A percentile compares a stretch with the other conserved stretches of the same genome.
phyloP scores from a whole-genome alignment of 1,284 basidiomycete genomes.

The Porodaedalea pini region DNA sequence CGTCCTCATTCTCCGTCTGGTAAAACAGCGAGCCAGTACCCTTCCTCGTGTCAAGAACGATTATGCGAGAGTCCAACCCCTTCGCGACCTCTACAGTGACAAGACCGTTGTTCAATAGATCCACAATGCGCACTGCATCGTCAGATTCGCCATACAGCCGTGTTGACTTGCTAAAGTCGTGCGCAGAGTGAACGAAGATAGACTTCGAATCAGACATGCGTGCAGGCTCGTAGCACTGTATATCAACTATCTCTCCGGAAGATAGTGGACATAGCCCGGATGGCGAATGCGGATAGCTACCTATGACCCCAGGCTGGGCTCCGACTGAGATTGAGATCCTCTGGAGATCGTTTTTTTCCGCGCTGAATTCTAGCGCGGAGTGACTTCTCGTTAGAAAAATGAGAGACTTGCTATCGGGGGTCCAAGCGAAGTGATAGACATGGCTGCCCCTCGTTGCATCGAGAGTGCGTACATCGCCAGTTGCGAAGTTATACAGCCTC shows the following conservation, averaged over 20 bases:
- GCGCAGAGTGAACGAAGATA: conserved; percentile 4
- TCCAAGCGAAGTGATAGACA: conserved; percentile 19
- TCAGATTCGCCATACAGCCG: conserved; percentile 21
- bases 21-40: conserved; percentile 3
- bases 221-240: conserved; percentile 15
- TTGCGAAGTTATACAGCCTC: conserved; percentile 17
- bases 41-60: conserved; percentile 8
- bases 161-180: background rate
- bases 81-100: conserved; percentile 19
- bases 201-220: conserved; percentile 12
- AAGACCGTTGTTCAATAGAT: conserved; percentile 18
- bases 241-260: conserved; percentile 4
- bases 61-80: conserved; percentile 20
- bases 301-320: background rate
- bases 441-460: conserved; percentile 13
- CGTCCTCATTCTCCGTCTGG: background rate
- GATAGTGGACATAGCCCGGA: background rate
- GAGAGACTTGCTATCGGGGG: conserved; percentile 21
- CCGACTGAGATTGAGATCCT: background rate
- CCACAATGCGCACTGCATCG: conserved; percentile 10
- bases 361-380: conserved; percentile 8
- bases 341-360: conserved; percentile 4
- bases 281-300: conserved; percentile 2
- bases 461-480: conserved; percentile 17
- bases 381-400: conserved; percentile 1